Evolutionary conservation across 139 green algal genomes (phyloP), one percentile per base, ranked within the genome.

Genomic region (Chlamydomonas eustigma): DNA sequence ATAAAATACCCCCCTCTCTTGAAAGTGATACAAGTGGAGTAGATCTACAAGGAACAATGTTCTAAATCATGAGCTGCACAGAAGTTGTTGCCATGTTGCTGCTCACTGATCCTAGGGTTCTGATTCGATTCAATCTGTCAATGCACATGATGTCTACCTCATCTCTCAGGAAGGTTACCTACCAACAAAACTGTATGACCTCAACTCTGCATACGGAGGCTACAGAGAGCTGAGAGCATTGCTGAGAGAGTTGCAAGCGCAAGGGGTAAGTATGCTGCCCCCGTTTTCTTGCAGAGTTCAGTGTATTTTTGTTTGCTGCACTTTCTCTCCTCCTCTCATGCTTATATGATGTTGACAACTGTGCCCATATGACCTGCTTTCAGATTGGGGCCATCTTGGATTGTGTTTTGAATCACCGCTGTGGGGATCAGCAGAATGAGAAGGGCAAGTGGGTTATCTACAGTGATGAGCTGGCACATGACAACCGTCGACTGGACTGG

Each of bases 151-250:
- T n/a, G n/a, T n/a, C n/a, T n/a, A n/a, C n/a, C n/a, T n/a, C n/a
- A n/a, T n/a, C n/a, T n/a, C n/a, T n/a, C 52, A 81, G 44, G 31
- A 81, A 44, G 76, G 76, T 39, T 81, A 81, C 68, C 76, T 81
- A 8, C 76, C 76, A 44, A 76, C 58, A 36, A 67, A 81, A 28
- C 67, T 81, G 39, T 81, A 81, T 65, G 66, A 81, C 67, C 66
- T 81, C 25, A 73, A 81, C 67, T 69, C 67, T 33, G 71, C 71
- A 8, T 81, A 81, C 76, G 76, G 76, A 8, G 36, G 4, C 69
- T 63, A 75, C 69, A 75, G 64, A 38, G 69, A 75, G 69, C 69
- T 75, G 8, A 37, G 69, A 34, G 69, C 69, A 28, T 38, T 75
- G 37, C 69, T 75, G 69, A 34, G 69, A 4, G 39, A 50, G 69